A percentile compares a stretch with the other conserved stretches of the same genome.
phyloP scores from a whole-genome alignment of 2,329 filamentous ascomycete species.

The Ilyonectria sp. region DNA sequence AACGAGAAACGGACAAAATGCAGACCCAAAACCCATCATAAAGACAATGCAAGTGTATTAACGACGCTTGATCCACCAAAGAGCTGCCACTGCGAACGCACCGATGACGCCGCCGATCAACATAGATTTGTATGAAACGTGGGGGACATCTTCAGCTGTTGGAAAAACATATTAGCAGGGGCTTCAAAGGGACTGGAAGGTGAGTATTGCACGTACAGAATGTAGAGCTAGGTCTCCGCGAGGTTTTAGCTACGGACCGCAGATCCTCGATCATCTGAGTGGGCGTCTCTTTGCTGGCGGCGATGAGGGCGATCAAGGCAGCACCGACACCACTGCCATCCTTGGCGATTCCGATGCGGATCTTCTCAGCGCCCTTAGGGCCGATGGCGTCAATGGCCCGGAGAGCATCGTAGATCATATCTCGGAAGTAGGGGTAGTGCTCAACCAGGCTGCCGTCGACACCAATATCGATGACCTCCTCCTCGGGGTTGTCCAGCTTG shows the following conservation, averaged over 20 bases:
- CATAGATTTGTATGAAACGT: conserved; percentile 50
- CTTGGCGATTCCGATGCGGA: conserved; percentile 96
- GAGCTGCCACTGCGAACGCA: conserved; percentile 55
- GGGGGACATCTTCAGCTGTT: conserved; percentile 51
- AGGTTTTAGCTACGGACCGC: conserved; percentile 55
- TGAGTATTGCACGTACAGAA: conserved; percentile 47
- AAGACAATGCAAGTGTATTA: conserved; percentile 30
- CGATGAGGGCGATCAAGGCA: conserved; percentile 92
- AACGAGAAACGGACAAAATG: conserved; percentile 13
- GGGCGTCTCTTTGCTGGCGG: conserved; percentile 75
- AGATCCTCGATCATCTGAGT: conserved; percentile 61
- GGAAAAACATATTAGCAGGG: conserved; percentile 39
- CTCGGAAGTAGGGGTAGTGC: conserved; percentile 94
- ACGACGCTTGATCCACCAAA: conserved; percentile 55
- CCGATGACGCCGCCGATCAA: conserved; percentile 55
- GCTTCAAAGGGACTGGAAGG: not conserved
- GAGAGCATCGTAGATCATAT: conserved; percentile 88
- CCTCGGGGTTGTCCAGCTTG: conserved; percentile 73
- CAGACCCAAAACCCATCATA: conserved; percentile 15
- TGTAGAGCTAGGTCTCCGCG: conserved; percentile 51
- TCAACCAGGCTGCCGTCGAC: conserved; percentile 96
- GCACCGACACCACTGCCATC: conserved; percentile 90
- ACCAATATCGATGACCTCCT: conserved; percentile 87
- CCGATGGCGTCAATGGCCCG: conserved; percentile 84
- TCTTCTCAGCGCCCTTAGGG: conserved; percentile 82